Base-by-base conservation (phyloP, 192 early-diverging fungal species). In the Coemansia sp. region DNA sequence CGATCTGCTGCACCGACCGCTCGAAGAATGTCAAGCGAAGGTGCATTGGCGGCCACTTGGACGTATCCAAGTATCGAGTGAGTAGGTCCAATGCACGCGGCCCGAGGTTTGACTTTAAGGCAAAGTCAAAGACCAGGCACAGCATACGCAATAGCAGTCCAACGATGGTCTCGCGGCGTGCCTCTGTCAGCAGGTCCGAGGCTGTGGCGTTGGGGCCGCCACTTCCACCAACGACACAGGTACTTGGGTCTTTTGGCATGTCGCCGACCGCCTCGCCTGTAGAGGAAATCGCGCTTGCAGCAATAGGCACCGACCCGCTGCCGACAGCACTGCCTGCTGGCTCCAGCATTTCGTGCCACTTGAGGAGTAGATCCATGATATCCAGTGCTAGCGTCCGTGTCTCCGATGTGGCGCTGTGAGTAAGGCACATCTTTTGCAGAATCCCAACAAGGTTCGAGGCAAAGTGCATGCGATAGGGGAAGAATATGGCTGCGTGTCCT, bases 401-500 rank as follows among this genome's bases (percentile, higher is more conserved):
- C 74, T 99, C 98, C 4, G 90, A 82, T 2, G 93, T 94, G 1
- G 95, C 89, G 71, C 87, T 97, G 52, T 91, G 89, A 0, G 94
- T 87, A 33, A 98, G 73, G 50, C 95, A 95, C 75, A 99, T 87
- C 61, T 92, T 95, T 33, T 95, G 86, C 49, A 99, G 74, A 11
- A 93, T 89, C 11, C 89, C 90, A 2, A 97, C 89, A 66, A 99
- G 93, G 46, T 95, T 93, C 31, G 93, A 88, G 40, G 95, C 88
- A 77, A 99, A 98, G 72, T 96, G 92, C 58, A 93, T 90, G 11
- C 95, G 87, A 66, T 87, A 90, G 31, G 93, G 89, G 81, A 94
- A 99, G 71, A 98, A 99, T 55, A 96, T 82, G 53, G 92, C 91
- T 0, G 94, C 88, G 34, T 98, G 94, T 18, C 93, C 90, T 2